Base-by-base conservation (phyloP, 495 filamentous ascomycete species). In the Letharia columbiana region DNA sequence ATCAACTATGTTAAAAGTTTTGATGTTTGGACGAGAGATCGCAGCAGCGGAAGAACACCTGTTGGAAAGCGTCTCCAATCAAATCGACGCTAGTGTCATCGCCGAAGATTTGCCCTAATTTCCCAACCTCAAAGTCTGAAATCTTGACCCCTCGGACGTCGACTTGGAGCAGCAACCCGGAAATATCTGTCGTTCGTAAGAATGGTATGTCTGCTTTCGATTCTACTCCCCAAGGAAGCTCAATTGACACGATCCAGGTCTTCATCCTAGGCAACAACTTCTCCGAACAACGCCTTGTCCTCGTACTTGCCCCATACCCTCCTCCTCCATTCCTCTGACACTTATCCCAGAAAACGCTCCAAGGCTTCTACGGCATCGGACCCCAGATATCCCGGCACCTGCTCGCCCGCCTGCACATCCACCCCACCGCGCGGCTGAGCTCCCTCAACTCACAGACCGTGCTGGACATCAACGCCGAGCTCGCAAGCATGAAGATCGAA, bases 401-500 rank as follows among this genome's bases (percentile, higher is more conserved):
- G 66, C 85, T 97, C 71, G 89, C 95, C 69, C 91, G 89, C 71
- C 87, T 89, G 77, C 84, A 85, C 73, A 95, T 98, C 76, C 89
- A 96, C 77, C 85, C 88, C 31, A 86, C 81, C 54, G 90, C 91
- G 66, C 86, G 84, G 73, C 80, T 97, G 63, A 86, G 88, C 73
- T 79, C 82, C 4, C 78, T 98, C 13, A 78, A 81, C 61, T 83
- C 84, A 66, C 86, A 89, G 73, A 89, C 89, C 66, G 78, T 95
- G 66, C 84, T 87, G 28, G 87, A 89, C 59, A 80, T 98, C 63
- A 90, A 85, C n/a, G 86, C 86, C 52, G 89, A 92, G 71, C 80
- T 98, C 49, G 90, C 92, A 10, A 87, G 86, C 15, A 92, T 98
- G 92, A 95, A 87, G 52, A 91, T 96, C 67, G 95, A 98, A 75